Percentiles rank a stretch among this genome's conserved stretches.
These are phyloP conservation scores for Amanita rimosa DNA, from an alignment of 768 basidiomycete genomes.

Conservation along the genomic window DNA sequence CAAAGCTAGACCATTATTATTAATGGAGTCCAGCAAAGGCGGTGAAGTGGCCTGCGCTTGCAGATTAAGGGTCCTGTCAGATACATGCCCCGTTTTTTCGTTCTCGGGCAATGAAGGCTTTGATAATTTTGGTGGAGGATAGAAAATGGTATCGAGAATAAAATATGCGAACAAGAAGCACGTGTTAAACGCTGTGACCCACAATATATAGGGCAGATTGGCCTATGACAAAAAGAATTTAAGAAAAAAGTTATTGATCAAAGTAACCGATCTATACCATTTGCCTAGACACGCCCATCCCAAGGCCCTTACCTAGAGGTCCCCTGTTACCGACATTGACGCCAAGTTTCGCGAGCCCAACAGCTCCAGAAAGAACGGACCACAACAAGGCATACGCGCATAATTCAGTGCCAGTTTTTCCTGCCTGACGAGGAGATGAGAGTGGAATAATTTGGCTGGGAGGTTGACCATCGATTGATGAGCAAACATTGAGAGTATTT, in stretches of 20 bases:
- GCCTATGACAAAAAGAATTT: slow-evolving; percentile 34
- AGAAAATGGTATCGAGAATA: slow-evolving; percentile 62
- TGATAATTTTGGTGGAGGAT: slow-evolving; percentile 27
- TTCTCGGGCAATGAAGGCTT: slow-evolving; percentile 6
- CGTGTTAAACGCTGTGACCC: slow-evolving; percentile 84
- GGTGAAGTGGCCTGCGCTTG: slow-evolving; percentile 14
- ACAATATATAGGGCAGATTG: slow-evolving; percentile 81
- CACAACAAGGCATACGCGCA: slow-evolving; percentile 68
- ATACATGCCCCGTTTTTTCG: slow-evolving; percentile 9
- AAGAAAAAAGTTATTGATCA: background rate
- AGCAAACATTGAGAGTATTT: slow-evolving; percentile 8
- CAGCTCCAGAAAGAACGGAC: slow-evolving; percentile 52
- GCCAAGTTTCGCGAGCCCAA: slow-evolving; percentile 27
- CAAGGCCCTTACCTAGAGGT: background rate
- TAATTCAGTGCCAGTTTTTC: slow-evolving; percentile 68
- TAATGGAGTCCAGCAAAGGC: slow-evolving; percentile 66
- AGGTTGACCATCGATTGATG: background rate
- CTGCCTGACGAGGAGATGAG: slow-evolving; percentile 40
- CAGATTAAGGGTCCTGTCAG: background rate
- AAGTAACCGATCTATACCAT: slow-evolving; percentile 22
- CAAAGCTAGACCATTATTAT: slow-evolving; percentile 64
- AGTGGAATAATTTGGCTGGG: slow-evolving; percentile 1
- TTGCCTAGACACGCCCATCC: slow-evolving; percentile 26
- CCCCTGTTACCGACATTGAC: slow-evolving; percentile 17
- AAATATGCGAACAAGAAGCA: slow-evolving; percentile 78